These are phyloP conservation scores for Clarireedia homoeocarpa DNA, from an alignment of 2,329 filamentous ascomycete genomes.

Conservation along the genomic window DNA sequence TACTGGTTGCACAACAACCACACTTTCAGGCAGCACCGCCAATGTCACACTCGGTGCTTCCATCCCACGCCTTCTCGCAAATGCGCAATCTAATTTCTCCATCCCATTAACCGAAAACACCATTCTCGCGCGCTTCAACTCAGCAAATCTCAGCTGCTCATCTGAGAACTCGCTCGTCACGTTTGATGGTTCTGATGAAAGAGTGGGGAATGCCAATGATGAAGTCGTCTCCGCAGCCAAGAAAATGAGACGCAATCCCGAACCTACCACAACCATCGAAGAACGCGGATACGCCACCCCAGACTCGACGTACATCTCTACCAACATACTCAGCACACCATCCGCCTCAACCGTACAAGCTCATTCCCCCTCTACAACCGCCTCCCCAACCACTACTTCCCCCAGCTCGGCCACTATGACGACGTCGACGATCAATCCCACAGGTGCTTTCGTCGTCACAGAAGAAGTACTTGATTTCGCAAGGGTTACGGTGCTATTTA, in stretches of 20 bases:
- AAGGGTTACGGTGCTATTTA: conserved; percentile 51
- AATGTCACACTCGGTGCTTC: conserved; percentile 77
- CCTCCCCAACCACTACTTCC: conserved; percentile 10
- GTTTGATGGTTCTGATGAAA: conserved; percentile 51
- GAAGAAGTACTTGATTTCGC: conserved; percentile 56
- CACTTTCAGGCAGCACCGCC: conserved; percentile 30
- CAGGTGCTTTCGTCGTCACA: conserved; percentile 39
- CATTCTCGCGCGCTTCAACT: conserved; percentile 70
- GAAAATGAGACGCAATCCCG: background rate
- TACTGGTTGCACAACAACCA: conserved; percentile 47
- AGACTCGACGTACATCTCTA: conserved; percentile 10
- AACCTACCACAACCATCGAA: background rate
- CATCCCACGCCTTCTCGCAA: conserved; percentile 65
- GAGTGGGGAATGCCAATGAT: conserved; percentile 14
- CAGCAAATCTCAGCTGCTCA: conserved; percentile 68
- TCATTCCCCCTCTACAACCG: background rate
- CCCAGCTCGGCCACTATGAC: conserved; percentile 11
- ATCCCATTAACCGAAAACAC: conserved; percentile 63
- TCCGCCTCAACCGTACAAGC: background rate
- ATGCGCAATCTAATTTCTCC: conserved; percentile 60
- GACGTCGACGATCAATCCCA: conserved; percentile 9
- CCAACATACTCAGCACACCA: conserved; percentile 1
- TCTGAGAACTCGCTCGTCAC: conserved; percentile 83
- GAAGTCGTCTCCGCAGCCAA: conserved; percentile 6
- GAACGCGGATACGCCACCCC: background rate